phyloP scores from a whole-genome alignment of 2,329 filamentous ascomycete species.

The Cercospora sojina region DNA sequence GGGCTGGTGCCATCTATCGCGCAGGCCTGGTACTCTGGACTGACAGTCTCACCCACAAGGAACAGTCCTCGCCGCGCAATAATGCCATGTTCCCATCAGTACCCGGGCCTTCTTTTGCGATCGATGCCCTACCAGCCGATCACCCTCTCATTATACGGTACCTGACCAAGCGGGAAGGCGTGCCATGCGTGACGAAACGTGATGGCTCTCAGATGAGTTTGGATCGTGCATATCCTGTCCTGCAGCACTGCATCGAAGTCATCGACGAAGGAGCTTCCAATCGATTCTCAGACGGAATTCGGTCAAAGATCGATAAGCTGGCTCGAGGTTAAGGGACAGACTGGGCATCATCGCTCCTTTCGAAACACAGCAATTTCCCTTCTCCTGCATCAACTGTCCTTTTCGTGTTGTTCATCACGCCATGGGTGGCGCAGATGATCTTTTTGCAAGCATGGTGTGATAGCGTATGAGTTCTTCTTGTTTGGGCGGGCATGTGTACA shows the following conservation, averaged over 20 bases:
- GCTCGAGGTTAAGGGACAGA: slow-evolving; percentile 33
- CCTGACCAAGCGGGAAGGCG: slow-evolving; percentile 54
- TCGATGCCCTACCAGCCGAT: slow-evolving; percentile 53
- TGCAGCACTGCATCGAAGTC: slow-evolving; percentile 54
- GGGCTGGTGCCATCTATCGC: slow-evolving; percentile 69
- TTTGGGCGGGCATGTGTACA: not conserved
- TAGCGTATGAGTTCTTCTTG: slow-evolving; percentile 6
- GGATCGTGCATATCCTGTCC: slow-evolving; percentile 50
- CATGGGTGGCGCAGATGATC: not conserved
- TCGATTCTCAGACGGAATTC: slow-evolving; percentile 56
- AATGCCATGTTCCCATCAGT: slow-evolving; percentile 40
- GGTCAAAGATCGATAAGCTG: slow-evolving; percentile 53
- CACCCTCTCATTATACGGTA: slow-evolving; percentile 54
- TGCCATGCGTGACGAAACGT: slow-evolving; percentile 52
- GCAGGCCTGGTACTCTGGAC: slow-evolving; percentile 63
- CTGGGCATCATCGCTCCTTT: not conserved
- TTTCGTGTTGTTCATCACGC: not conserved
- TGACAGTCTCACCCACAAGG: slow-evolving; percentile 57
- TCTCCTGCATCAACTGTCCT: not conserved
- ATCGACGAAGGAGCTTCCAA: slow-evolving; percentile 54
- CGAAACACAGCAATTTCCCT: not conserved
- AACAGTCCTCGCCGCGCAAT: slow-evolving; percentile 40
- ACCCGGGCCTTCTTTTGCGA: slow-evolving; percentile 47
- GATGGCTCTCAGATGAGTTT: slow-evolving; percentile 51
- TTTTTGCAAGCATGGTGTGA: not conserved